Evolutionary conservation across 768 basidiomycete species (phyloP), one percentile per base, ranked within the genome.

Genomic region (Rhodosporidiobolus sp.): DNA sequence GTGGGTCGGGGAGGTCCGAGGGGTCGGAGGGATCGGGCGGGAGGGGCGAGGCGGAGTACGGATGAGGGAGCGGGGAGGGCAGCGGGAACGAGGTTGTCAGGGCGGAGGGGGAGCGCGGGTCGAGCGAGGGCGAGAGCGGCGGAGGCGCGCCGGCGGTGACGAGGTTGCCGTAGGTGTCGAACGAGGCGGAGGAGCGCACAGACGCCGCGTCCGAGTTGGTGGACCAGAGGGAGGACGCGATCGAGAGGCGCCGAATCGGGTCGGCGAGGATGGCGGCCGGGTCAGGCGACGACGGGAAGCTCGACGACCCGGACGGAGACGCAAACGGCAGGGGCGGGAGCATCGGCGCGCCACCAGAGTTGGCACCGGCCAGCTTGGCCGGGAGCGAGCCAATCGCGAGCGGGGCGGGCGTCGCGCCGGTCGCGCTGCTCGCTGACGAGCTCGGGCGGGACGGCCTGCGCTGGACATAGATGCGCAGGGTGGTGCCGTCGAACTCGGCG

Each of bases 401-500:
- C 20, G 60, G 70, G 1, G 59, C 65, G 9, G 59, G 28, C 11
- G 61, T 58, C 24, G 67, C 63, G 3, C 48, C 46, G 20, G 46
- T 32, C 32, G 55, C 14, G 1, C 26, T 26, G 20, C 60, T 67
- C 35, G 49, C 52, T 7, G 63, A n/a, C 30, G 45, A 57, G 3
- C 34, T 52, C 22, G 70, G 70, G 3, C 70, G 10, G 1, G 54
- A 46, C n/a, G 67, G 66, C 28, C 67, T 80, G 24, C 69, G n/a
- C 52, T 67, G 57, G 34, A 76, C 53, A 53, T 67, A 67, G 30
- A 76, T 62, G 30, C 49, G 52, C 19, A 76, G 59, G 17, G 48
- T 52, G 26, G 50, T 70, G 7, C 75, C 75, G 50, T 76, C 64
- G 49, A 76, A 76, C 38, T 72, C 71, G 26, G 75, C 75, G 1